Percentiles rank a stretch among this genome's conserved stretches.
These are phyloP conservation scores for Amylostereum areolatum DNA, from an alignment of 1,284 basidiomycete species.

Conservation along the genomic window DNA sequence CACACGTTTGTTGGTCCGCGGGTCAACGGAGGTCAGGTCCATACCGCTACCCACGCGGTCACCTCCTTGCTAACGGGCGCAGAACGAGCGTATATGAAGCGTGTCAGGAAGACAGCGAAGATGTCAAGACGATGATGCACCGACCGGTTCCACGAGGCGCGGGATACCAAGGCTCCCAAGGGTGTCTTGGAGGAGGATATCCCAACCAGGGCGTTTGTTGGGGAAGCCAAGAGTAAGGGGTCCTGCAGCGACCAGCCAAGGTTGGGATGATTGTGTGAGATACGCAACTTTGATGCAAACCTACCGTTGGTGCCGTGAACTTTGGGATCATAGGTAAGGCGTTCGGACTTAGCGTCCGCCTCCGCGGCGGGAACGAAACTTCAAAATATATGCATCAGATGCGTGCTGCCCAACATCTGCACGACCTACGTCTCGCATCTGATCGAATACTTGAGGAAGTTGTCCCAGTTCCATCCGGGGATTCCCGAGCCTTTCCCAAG, in stretches of 20 bases:
- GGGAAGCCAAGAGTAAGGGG: not conserved
- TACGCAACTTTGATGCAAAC: not conserved
- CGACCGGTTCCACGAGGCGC: not conserved
- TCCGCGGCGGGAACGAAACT: not conserved
- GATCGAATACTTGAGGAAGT: conserved; percentile 3
- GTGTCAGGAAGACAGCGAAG: not conserved
- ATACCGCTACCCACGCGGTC: not conserved
- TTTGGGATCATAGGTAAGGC: not conserved
- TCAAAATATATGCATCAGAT: too few relatives aligned
- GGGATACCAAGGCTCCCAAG: not conserved
- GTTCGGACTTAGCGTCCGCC: not conserved
- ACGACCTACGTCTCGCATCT: conserved; percentile 3
- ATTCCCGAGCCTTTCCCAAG: conserved; percentile 19
- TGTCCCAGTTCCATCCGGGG: conserved; percentile 14
- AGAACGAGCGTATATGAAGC: too few relatives aligned
- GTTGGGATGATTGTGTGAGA: not conserved
- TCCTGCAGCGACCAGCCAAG: not conserved
- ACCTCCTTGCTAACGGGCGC: not conserved
- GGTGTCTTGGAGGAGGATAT: not conserved
- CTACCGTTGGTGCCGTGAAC: conserved; percentile 1
- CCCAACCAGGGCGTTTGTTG: not conserved
- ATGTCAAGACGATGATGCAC: too few relatives aligned
- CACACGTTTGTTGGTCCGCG: conserved; percentile 3
- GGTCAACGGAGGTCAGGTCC: not conserved
- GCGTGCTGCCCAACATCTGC: not conserved